Evolutionary conservation across 2,329 filamentous ascomycete species (phyloP).

Genomic region (Aplosporella prunicola): DNA sequence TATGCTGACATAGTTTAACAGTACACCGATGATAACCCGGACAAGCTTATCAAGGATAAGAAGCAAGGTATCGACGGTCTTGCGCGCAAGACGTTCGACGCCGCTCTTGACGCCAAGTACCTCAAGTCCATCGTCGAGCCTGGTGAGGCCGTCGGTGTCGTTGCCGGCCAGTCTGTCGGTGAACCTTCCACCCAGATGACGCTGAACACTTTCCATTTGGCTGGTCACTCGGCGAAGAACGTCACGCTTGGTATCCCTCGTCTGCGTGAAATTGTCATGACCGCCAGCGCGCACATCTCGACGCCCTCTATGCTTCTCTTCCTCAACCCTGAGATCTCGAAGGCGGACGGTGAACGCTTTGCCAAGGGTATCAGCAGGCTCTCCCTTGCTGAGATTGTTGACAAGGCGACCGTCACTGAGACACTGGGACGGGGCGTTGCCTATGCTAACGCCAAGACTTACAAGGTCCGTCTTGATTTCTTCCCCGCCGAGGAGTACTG

Average conservation of each 20-base stretch:
- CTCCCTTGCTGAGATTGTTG: conserved; percentile 72
- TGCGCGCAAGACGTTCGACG: conserved; percentile 66
- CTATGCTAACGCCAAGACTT: conserved; percentile 68
- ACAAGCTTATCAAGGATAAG: conserved; percentile 51
- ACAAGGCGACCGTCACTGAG: conserved; percentile 73
- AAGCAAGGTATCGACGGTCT: conserved; percentile 45
- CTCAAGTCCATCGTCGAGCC: conserved; percentile 85
- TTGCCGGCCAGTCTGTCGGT: conserved; percentile 91
- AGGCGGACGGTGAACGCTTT: conserved; percentile 64
- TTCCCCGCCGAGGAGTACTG: conserved; percentile 79
- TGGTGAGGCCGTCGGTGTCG: conserved; percentile 91
- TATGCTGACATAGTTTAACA: too few species aligned
- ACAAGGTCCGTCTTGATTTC: conserved; percentile 70
- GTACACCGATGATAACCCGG: conserved; percentile 70
- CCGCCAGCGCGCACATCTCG: conserved; percentile 77
- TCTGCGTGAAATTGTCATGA: conserved; percentile 97
- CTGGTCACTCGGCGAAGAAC: conserved; percentile 96
- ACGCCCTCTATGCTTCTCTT: conserved; percentile 85
- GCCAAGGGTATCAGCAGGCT: conserved; percentile 86
- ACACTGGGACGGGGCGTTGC: conserved; percentile 62
- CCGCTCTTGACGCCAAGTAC: conserved; percentile 84
- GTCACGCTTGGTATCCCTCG: conserved; percentile 97
- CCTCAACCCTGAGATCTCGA: conserved; percentile 61
- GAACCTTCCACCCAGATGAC: conserved; percentile 99
- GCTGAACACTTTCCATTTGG: conserved; percentile 98